A percentile compares a stretch with the other conserved stretches of the same genome.
These are phyloP conservation scores for Grosmannia penicillata DNA, from an alignment of 2,329 filamentous ascomycete species.

Conservation along the genomic window DNA sequence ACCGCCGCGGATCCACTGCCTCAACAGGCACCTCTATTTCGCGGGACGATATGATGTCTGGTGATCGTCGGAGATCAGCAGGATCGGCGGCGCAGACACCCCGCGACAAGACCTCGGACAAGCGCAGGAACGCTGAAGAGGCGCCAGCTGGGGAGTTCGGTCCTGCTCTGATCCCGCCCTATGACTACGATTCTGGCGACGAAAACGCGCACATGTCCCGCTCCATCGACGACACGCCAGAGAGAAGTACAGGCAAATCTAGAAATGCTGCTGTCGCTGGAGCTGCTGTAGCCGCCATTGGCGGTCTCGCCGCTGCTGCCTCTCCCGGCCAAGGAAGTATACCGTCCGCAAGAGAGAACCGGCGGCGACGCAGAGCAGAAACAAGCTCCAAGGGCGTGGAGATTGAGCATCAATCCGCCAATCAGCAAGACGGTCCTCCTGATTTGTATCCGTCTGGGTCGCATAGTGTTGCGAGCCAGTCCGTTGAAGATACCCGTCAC, in stretches of 20 bases:
- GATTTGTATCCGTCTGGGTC: slow-evolving; percentile 6
- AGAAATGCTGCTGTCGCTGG: slow-evolving; percentile 28
- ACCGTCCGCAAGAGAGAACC: slow-evolving; percentile 34
- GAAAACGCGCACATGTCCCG: background rate
- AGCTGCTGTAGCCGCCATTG: slow-evolving; percentile 28
- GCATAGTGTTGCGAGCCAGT: slow-evolving; percentile 5
- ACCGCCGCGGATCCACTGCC: slow-evolving; percentile 48
- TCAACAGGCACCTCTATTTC: slow-evolving; percentile 41
- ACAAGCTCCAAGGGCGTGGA: slow-evolving; percentile 31
- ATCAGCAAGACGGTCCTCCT: slow-evolving; percentile 20
- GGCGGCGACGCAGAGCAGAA: slow-evolving; percentile 37
- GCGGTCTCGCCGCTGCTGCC: slow-evolving; percentile 20
- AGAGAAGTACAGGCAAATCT: slow-evolving; percentile 26
- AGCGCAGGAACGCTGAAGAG: slow-evolving; percentile 33
- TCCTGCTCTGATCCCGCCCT: slow-evolving; percentile 18
- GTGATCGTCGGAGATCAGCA: slow-evolving; percentile 44
- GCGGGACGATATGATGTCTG: slow-evolving; percentile 37
- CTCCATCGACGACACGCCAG: slow-evolving; percentile 28
- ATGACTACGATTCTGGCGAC: slow-evolving; percentile 24
- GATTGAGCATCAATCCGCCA: slow-evolving; percentile 9
- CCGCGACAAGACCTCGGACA: slow-evolving; percentile 7
- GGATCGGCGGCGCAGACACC: slow-evolving; percentile 6
- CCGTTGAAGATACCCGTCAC: background rate
- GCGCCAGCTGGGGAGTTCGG: slow-evolving; percentile 38
- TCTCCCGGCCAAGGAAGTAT: slow-evolving; percentile 21